phyloP scores from a whole-genome alignment of 2,329 filamentous ascomycete species.

The Diaporthe ilicicola region DNA sequence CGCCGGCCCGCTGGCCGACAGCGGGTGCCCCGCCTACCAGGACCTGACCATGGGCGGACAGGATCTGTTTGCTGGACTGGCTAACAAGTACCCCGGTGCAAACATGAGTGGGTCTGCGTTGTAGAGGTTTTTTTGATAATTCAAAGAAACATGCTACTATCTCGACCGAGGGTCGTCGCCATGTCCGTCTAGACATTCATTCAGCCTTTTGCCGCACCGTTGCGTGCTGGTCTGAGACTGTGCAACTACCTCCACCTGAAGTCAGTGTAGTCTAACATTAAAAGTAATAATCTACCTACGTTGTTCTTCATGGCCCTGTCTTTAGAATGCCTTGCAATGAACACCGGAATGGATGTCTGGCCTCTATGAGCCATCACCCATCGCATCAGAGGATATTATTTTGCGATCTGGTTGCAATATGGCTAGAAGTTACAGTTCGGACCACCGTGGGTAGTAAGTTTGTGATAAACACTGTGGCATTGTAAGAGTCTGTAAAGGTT shows the following conservation, averaged over 20 bases:
- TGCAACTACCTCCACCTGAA: background rate
- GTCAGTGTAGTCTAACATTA: background rate
- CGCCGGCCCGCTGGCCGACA: conserved; percentile 38
- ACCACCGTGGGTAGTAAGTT: no score
- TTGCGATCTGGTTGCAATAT: no score
- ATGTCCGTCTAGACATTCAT: background rate
- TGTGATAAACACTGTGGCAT: no score
- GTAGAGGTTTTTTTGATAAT: background rate
- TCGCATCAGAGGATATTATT: no score
- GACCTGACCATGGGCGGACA: conserved; percentile 41
- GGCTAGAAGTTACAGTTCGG: no score
- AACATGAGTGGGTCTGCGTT: background rate
- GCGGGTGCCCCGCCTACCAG: conserved; percentile 42
- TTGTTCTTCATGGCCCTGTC: no score
- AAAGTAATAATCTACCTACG: no score
- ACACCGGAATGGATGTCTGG: no score
- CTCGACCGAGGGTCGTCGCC: background rate
- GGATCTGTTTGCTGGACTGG: conserved; percentile 2
- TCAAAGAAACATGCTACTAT: background rate
- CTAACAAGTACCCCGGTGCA: conserved; percentile 14
- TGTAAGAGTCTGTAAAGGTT: no score
- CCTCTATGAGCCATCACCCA: no score
- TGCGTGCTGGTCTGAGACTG: background rate
- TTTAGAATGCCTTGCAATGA: no score
- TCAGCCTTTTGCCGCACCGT: no score